Percentiles rank a stretch among this genome's conserved stretches.
These are phyloP conservation scores for Trichosporon coremiiforme DNA, from an alignment of 1,284 basidiomycete species.

Conservation along the genomic window DNA sequence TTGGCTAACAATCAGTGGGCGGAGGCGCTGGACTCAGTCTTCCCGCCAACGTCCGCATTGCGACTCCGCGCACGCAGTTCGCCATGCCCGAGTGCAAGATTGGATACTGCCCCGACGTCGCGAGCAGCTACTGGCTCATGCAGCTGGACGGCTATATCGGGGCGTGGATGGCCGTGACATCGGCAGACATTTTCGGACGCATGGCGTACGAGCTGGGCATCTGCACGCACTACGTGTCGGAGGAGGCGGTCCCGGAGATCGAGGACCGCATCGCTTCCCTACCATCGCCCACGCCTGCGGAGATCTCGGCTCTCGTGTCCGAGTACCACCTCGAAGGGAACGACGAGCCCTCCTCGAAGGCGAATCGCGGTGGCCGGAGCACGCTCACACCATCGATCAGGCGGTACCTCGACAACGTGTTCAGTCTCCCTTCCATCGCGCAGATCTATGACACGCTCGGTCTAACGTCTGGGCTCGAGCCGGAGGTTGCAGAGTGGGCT, in stretches of 20 bases:
- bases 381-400: constrained; percentile 67
- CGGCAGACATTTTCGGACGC: constrained; percentile 69
- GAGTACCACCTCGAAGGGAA: constrained; percentile 56
- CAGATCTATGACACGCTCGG: constrained; percentile 66
- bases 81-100: constrained; percentile 97
- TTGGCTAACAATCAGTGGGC: constrained; percentile 68
- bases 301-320: constrained; percentile 38
- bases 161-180: constrained; percentile 87
- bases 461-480: constrained; percentile 53
- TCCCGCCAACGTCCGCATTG: constrained; percentile 85
- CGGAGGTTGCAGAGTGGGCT: constrained; percentile 69
- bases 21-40: constrained; percentile 89
- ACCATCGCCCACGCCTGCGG: constrained; percentile 30
- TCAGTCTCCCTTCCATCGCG: constrained; percentile 64
- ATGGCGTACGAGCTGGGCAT: constrained; percentile 84
- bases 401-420: constrained; percentile 73
- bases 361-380: constrained; percentile 62
- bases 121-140: constrained; percentile 83
- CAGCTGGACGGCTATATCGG: constrained; percentile 88
- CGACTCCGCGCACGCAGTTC: constrained; percentile 86
- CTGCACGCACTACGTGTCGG: constrained; percentile 85
- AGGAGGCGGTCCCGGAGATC: constrained; percentile 70
- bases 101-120: constrained; percentile 66
- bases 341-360: constrained; percentile 61
- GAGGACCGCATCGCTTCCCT: constrained; percentile 53